Base-by-base conservation (phyloP, 495 filamentous ascomycete genomes). In the Penicillium longicatenatum region DNA sequence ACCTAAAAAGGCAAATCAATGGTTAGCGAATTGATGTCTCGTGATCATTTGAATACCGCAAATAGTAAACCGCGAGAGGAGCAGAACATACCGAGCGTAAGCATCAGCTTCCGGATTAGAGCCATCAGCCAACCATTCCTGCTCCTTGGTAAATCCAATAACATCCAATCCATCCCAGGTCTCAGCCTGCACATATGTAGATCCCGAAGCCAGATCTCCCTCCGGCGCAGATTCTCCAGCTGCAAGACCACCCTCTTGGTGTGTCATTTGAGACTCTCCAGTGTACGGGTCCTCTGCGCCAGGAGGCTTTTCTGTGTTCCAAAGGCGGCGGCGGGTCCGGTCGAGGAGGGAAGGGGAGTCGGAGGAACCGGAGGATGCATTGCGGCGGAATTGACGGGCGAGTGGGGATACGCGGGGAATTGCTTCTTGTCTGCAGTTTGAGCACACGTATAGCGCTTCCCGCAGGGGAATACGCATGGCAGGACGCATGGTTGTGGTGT, bases 251-350 rank as follows among this genome's bases (percentile, higher is more conserved):
- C 29, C 54, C 5, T 51, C 44, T 21, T 50, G 26, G 43, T 20
- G 30, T 43, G 20, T 10, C 42, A 65, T 10, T 50, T 63, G 59
- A 17, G 80, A 70, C 42, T 72, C 55, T 53, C 70, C 70, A 6
- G 71, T 73, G 53, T 85, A 85, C 0, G 81, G 83, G 62, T 86
- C 82, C 53, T 78, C 69, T 45, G 72, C 52, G 19, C 82, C 83
- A 4, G 82, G 82, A 6, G 82, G 80, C 22, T 75, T 77, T 22
- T 84, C 78, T 10, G 80, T 78, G 20, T 80, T 81, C 82, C 82
- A 85, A 55, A 86, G 72, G 67, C 74, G 79, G 52, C 71, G 68
- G 39, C 81, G 79, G 50, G 85, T 66, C 30, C 74, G 72, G 31
- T 84, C 80, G 49, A 79, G 77, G 50, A 82, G 61, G 50, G 77